phyloP scores from a whole-genome alignment of 176 grass and related monocot genomes.

The Musa itinerans region DNA sequence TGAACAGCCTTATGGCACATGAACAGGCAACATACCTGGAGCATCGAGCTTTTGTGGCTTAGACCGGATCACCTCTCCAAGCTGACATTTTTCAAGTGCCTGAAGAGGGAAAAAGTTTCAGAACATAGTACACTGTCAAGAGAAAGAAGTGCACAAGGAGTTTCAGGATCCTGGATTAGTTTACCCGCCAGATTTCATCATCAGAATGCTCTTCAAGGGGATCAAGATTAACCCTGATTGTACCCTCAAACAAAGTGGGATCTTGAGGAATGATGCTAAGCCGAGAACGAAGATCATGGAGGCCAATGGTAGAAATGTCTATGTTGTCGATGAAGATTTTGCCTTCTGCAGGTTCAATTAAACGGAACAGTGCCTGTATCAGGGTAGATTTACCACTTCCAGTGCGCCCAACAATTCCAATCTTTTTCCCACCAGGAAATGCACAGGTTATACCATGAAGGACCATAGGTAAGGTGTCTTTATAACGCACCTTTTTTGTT shows the following conservation, averaged over 20 bases:
- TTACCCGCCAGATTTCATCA: slow-evolving; percentile 86
- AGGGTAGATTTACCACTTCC: slow-evolving; percentile 99
- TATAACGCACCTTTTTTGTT: slow-evolving; percentile 63
- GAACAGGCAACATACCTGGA: slow-evolving; percentile 49
- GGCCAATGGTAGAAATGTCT: slow-evolving; percentile 70
- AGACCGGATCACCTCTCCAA: slow-evolving; percentile 67
- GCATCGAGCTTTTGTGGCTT: slow-evolving; percentile 69
- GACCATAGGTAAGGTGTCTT: slow-evolving; percentile 77
- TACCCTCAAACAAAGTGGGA: slow-evolving; percentile 92
- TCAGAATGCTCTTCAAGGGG: slow-evolving; percentile 71
- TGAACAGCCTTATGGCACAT: not conserved
- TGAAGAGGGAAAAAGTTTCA: slow-evolving; percentile 4
- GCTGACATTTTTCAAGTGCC: slow-evolving; percentile 94
- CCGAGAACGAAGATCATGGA: slow-evolving; percentile 79
- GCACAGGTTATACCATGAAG: slow-evolving; percentile 68
- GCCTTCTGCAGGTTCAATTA: slow-evolving; percentile 72
- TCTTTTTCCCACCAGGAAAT: slow-evolving; percentile 83
- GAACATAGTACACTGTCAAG: too few relatives aligned
- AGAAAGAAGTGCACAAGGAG: too few relatives aligned
- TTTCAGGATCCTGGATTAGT: not conserved
- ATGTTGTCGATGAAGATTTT: slow-evolving; percentile 70
- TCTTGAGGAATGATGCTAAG: slow-evolving; percentile 97
- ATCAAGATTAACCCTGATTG: slow-evolving; percentile 90
- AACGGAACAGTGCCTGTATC: slow-evolving; percentile 93
- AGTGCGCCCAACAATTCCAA: slow-evolving; percentile 95